Evolutionary conservation across 345 rosid genomes (phyloP).

Genomic region (Camelina hispida): DNA sequence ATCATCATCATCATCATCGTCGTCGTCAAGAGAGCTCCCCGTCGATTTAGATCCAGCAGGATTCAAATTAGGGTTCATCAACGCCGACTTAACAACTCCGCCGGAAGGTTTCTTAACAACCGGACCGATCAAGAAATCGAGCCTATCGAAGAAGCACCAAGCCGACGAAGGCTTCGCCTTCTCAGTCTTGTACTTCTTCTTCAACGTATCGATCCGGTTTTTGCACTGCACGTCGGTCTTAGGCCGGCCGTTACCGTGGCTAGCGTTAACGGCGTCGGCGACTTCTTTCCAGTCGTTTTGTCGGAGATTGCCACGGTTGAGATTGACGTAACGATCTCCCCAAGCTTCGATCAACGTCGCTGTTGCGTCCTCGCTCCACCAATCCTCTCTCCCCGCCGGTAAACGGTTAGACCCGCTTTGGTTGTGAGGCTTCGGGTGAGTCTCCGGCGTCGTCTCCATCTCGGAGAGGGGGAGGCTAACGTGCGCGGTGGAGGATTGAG

Average conservation of each 20-base stretch:
- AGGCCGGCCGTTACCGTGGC: constrained; percentile 53
- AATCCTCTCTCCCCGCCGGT: constrained; percentile 74
- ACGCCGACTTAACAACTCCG: constrained; percentile 40
- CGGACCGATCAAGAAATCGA: constrained; percentile 59
- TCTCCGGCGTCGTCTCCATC: constrained; percentile 41
- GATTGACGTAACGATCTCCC: constrained; percentile 76
- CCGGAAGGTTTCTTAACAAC: constrained; percentile 42
- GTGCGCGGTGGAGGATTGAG: constrained; percentile 34
- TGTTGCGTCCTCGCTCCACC: constrained; percentile 93
- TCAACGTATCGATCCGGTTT: constrained; percentile 73
- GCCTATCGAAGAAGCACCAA: constrained; percentile 60
- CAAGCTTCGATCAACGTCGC: constrained; percentile 77
- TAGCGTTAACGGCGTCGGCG: constrained; percentile 69
- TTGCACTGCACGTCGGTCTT: constrained; percentile 77
- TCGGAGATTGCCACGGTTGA: constrained; percentile 83
- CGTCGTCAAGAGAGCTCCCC: constrained; percentile 56
- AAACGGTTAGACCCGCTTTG: constrained; percentile 40
- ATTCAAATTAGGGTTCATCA: constrained; percentile 29
- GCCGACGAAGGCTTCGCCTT: constrained; percentile 49
- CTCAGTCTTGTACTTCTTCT: constrained; percentile 71
- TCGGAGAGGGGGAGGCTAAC: constrained; percentile 36
- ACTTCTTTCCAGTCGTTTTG: constrained; percentile 86
- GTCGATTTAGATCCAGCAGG: constrained; percentile 41
- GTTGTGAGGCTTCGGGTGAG: constrained; percentile 37
- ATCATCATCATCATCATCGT: constrained; percentile 48